Percentiles rank a stretch among this genome's conserved stretches.
These are phyloP conservation scores for Gremmenia infestans DNA, from an alignment of 2,329 filamentous ascomycete species.

Conservation along the genomic window DNA sequence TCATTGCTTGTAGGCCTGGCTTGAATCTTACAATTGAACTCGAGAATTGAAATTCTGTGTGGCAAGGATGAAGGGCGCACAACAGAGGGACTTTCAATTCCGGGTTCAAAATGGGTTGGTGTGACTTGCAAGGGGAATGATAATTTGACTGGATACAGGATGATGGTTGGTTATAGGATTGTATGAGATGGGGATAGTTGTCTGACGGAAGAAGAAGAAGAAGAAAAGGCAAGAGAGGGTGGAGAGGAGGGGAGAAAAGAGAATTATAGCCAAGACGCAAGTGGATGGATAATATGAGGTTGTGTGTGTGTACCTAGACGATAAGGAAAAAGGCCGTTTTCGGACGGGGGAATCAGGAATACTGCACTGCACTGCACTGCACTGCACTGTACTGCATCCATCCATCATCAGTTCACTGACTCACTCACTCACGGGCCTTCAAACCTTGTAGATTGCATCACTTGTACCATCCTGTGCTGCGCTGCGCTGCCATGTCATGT, in stretches of 20 bases:
- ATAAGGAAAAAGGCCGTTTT: too few species aligned
- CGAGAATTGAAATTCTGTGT: slow-evolving; percentile 11
- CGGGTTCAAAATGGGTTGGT: background rate
- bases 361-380: too few species aligned
- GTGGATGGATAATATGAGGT: background rate
- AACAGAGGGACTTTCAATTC: background rate
- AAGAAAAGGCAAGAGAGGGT: background rate
- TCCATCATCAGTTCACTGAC: too few species aligned
- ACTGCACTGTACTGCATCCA: too few species aligned
- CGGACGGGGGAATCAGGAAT: too few species aligned
- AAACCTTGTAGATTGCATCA: too few species aligned
- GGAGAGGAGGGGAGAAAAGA: background rate
- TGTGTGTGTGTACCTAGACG: background rate
- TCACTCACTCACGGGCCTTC: too few species aligned
- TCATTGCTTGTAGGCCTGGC: slow-evolving; percentile 21
- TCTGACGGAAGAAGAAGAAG: background rate
- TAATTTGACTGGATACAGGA: too few species aligned
- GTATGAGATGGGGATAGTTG: background rate
- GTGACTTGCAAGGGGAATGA: background rate
- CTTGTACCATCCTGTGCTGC: too few species aligned
- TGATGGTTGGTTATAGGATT: background rate
- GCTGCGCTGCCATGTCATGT: too few species aligned
- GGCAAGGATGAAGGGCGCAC: background rate
- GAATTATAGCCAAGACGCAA: slow-evolving; percentile 1
- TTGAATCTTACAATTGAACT: slow-evolving; percentile 22